A percentile compares a stretch with the other conserved stretches of the same genome.
These are phyloP conservation scores for Achaetomiella virescens DNA, from an alignment of 495 filamentous ascomycete species.

Conservation along the genomic window DNA sequence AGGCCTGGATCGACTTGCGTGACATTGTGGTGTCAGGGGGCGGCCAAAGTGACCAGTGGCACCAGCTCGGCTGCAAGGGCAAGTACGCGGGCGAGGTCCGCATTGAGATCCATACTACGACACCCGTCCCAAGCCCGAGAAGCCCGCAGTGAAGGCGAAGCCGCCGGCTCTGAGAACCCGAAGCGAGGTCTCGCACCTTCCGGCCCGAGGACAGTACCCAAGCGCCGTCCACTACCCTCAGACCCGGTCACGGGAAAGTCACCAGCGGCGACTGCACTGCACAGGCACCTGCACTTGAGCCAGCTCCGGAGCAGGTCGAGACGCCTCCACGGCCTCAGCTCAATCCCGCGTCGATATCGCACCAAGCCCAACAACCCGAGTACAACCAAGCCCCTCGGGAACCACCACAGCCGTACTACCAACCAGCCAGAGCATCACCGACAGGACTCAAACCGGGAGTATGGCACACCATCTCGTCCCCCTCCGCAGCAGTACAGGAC, in stretches of 20 bases:
- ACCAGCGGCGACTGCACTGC: too few species aligned
- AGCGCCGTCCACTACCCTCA: conserved; percentile 71
- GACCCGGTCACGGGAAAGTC: conserved; percentile 56
- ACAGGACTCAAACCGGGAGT: conserved; percentile 22
- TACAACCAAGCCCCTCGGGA: conserved; percentile 35
- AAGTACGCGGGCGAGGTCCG: conserved; percentile 94
- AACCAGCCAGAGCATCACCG: conserved; percentile 26
- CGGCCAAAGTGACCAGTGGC: conserved; percentile 90
- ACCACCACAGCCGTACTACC: conserved; percentile 24
- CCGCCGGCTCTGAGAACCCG: conserved; percentile 14
- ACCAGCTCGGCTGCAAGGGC: conserved; percentile 73
- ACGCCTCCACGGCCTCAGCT: conserved; percentile 37
- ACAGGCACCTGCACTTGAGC: too few species aligned
- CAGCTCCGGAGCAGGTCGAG: conserved; percentile 34
- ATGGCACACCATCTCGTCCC: conserved; percentile 23
- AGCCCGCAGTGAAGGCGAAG: conserved; percentile 49
- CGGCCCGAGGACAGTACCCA: conserved; percentile 47
- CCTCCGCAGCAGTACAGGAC: conserved; percentile 28
- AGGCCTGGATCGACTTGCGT: conserved; percentile 78
- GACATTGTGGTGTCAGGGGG: conserved; percentile 78
- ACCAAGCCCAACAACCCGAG: conserved; percentile 36
- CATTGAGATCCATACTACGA: conserved; percentile 95
- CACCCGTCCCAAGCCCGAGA: conserved; percentile 69
- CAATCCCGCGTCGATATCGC: conserved; percentile 26
- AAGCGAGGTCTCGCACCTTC: conserved; percentile 27